phyloP scores from a whole-genome alignment of 768 basidiomycete species.

The Leccinum aurantiacum region DNA sequence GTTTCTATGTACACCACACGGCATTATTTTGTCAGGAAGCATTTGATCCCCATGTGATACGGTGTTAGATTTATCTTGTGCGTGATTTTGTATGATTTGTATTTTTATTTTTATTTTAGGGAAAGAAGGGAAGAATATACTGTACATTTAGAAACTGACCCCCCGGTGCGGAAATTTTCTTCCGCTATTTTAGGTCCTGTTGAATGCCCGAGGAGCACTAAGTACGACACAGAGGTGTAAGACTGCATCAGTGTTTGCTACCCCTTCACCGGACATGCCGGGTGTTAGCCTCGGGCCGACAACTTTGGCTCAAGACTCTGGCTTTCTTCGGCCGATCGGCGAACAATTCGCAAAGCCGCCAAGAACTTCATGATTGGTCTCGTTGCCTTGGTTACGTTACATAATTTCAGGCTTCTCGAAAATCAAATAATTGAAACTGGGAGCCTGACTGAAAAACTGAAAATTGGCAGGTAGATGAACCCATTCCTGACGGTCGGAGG shows the following conservation, averaged over 20 bases:
- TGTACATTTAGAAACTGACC: not conserved
- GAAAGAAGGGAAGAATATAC: not conserved
- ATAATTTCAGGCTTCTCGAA: too few species aligned
- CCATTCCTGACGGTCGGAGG: too few species aligned
- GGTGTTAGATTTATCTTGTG: not conserved
- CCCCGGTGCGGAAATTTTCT: not conserved
- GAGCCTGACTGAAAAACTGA: too few species aligned
- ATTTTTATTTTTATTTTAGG: not conserved
- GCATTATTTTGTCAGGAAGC: not conserved
- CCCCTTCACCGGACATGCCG: too few species aligned
- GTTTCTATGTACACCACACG: not conserved
- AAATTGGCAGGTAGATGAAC: too few species aligned
- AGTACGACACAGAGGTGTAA: not conserved
- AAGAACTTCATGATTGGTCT: too few species aligned
- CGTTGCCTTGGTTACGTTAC: too few species aligned
- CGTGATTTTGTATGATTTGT: not conserved
- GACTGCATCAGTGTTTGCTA: not conserved
- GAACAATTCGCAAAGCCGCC: too few species aligned
- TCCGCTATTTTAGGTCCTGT: not conserved
- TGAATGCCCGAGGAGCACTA: not conserved
- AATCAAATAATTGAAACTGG: too few species aligned
- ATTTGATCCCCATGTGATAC: too few species aligned
- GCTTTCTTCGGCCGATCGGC: too few species aligned
- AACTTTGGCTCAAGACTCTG: not conserved
- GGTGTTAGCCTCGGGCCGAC: not conserved